Percentiles rank a stretch among this genome's conserved stretches.
These are phyloP conservation scores for Kluyveromyces nonfermentans DNA, from an alignment of 805 yeast genomes.

Conservation along the genomic window DNA sequence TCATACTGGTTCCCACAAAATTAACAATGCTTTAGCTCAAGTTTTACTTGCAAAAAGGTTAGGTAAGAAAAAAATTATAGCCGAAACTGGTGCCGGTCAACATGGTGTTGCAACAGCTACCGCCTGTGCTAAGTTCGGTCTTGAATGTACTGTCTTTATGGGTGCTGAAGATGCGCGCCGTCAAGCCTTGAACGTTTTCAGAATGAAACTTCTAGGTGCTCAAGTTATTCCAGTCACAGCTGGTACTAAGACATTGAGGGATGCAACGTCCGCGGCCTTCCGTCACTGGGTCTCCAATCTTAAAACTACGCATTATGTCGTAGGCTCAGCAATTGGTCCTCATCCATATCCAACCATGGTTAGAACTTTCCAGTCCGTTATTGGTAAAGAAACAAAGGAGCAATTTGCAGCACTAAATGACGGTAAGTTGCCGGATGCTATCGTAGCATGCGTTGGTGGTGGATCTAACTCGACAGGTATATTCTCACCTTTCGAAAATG, in stretches of 20 bases:
- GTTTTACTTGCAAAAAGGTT: slow-evolving; percentile 69
- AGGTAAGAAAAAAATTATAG: slow-evolving; percentile 69
- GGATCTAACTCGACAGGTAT: slow-evolving; percentile 96
- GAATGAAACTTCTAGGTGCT: slow-evolving; percentile 96
- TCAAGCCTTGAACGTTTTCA: slow-evolving; percentile 94
- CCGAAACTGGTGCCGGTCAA: slow-evolving; percentile 92
- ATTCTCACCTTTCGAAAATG: slow-evolving; percentile 89
- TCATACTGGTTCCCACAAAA: slow-evolving; percentile 84
- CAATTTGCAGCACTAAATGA: slow-evolving; percentile 73
- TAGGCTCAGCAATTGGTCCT: slow-evolving; percentile 98
- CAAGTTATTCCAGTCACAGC: slow-evolving; percentile 86
- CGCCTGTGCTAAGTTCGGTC: slow-evolving; percentile 86
- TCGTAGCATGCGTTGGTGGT: slow-evolving; percentile 99
- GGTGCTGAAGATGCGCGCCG: slow-evolving; percentile 99
- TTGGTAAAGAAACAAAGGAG: slow-evolving; percentile 89
- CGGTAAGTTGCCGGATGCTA: slow-evolving; percentile 83
- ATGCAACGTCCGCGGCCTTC: slow-evolving; percentile 96
- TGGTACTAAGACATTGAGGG: slow-evolving; percentile 94
- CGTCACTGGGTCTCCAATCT: slow-evolving; percentile 90
- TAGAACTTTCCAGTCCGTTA: slow-evolving; percentile 95
- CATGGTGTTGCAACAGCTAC: slow-evolving; percentile 93
- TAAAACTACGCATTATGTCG: slow-evolving; percentile 82
- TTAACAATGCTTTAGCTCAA: slow-evolving; percentile 78
- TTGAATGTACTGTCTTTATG: slow-evolving; percentile 92
- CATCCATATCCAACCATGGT: slow-evolving; percentile 98